A percentile compares a stretch with the other conserved stretches of the same genome.
Evolutionary conservation across 371 early-diverging fungal species (phyloP).

Genomic region (Mucor racemosus): DNA sequence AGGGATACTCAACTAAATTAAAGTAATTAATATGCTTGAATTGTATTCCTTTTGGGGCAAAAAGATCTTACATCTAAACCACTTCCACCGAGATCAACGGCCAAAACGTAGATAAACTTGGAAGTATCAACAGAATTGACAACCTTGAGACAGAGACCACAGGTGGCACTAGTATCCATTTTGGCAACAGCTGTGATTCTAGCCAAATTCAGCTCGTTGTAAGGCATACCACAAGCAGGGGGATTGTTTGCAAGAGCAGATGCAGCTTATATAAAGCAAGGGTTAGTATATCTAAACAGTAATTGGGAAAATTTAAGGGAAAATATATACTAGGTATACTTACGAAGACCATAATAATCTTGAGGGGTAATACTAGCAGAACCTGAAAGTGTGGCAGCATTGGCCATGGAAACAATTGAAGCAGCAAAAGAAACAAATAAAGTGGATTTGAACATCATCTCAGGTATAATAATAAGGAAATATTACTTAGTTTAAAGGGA

Average conservation of each 20-base stretch:
- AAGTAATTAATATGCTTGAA: background rate
- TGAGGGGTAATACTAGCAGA: slow-evolving; percentile 32
- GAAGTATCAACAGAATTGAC: slow-evolving; percentile 36
- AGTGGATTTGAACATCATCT: background rate
- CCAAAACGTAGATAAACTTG: slow-evolving; percentile 55
- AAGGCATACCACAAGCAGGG: slow-evolving; percentile 61
- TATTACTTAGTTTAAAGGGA: background rate
- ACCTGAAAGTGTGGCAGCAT: slow-evolving; percentile 16
- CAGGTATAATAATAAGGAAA: background rate
- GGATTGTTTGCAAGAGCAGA: slow-evolving; percentile 38
- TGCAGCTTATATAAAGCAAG: slow-evolving; percentile 13
- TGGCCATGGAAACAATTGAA: background rate
- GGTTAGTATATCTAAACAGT: background rate
- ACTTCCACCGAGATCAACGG: slow-evolving; percentile 57
- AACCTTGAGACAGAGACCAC: slow-evolving; percentile 59
- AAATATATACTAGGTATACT: background rate
- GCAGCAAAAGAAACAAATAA: background rate
- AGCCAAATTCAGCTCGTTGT: slow-evolving; percentile 50
- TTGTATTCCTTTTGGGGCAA: background rate
- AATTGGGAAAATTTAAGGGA: background rate
- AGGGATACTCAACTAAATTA: slow-evolving; percentile 32
- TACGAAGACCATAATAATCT: slow-evolving; percentile 34
- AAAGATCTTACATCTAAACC: slow-evolving; percentile 52
- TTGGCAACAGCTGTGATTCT: slow-evolving; percentile 60
- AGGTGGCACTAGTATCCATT: slow-evolving; percentile 43